Evolutionary conservation across 1,284 basidiomycete species (phyloP).

Genomic region (Gomphus bonarii): DNA sequence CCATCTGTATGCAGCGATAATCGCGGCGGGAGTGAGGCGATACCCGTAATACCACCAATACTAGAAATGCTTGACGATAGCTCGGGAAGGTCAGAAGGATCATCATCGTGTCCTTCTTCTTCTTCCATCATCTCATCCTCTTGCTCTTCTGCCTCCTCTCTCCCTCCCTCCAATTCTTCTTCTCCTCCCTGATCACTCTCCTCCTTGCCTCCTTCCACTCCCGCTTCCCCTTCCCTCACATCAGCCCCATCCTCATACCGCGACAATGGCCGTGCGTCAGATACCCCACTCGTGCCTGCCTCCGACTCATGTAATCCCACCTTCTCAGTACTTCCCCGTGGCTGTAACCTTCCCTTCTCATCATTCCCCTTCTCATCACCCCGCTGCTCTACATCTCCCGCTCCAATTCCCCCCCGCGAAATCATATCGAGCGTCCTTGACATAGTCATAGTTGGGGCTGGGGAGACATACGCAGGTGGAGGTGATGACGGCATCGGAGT

Average conservation of each 20-base stretch:
- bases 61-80: too few relatives aligned
- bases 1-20: conserved; percentile 38
- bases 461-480: conserved; percentile 31
- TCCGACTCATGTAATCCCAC: neutral
- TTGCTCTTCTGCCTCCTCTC: neutral
- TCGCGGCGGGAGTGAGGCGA: conserved; percentile 37
- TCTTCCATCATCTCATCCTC: conserved; percentile 1
- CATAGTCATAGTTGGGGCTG: neutral
- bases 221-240: neutral
- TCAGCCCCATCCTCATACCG: neutral
- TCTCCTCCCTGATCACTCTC: neutral
- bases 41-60: too few relatives aligned
- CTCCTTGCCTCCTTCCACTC: too few relatives aligned
- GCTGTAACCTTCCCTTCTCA: neutral
- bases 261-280: neutral
- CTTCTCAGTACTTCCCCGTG: conserved; percentile 2
- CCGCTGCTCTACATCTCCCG: too few relatives aligned
- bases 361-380: too few relatives aligned
- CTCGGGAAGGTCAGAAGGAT: conserved; percentile 15
- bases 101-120: neutral
- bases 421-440: too few relatives aligned
- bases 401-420: too few relatives aligned
- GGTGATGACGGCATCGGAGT: conserved; percentile 23
- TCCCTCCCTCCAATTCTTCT: neutral
- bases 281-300: neutral